Percentiles rank a stretch among this genome's conserved stretches.
Evolutionary conservation across 75 land plant species (phyloP).

Genomic region (Sequoiadendron giganteum): DNA sequence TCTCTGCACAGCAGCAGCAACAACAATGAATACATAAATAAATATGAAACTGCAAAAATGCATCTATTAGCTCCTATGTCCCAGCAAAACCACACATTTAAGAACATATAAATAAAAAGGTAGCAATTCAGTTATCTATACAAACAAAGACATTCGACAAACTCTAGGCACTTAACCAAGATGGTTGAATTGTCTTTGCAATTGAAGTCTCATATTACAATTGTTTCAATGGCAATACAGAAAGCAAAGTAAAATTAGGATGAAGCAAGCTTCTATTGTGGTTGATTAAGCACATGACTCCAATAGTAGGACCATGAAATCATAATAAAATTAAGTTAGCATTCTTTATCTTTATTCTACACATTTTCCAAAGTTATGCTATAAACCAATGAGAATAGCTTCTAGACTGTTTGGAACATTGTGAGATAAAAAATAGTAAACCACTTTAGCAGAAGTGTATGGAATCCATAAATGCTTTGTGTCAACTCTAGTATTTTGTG

Average conservation of each 20-base stretch:
- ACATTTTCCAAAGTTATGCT: background rate
- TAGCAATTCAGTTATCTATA: background rate
- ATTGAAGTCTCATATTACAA: background rate
- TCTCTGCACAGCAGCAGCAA: constrained; percentile 50
- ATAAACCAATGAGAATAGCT: background rate
- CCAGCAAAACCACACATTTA: background rate
- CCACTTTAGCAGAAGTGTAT: background rate
- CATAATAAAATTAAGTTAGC: background rate
- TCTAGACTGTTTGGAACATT: background rate
- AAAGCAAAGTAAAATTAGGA: background rate
- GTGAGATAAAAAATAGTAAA: background rate
- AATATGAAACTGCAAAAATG: background rate
- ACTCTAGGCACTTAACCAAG: background rate
- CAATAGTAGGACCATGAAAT: background rate
- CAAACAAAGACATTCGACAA: background rate
- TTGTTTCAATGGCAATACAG: background rate
- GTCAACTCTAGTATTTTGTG: background rate
- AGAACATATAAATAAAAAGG: background rate
- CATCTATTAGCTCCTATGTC: background rate
- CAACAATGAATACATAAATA: background rate
- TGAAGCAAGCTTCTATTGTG: background rate
- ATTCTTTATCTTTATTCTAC: background rate
- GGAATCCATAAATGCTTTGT: background rate
- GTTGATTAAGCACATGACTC: background rate
- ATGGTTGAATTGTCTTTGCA: background rate